These are phyloP conservation scores for Trichoderma sp. DNA, from an alignment of 2,329 filamentous ascomycete genomes.

Conservation along the genomic window DNA sequence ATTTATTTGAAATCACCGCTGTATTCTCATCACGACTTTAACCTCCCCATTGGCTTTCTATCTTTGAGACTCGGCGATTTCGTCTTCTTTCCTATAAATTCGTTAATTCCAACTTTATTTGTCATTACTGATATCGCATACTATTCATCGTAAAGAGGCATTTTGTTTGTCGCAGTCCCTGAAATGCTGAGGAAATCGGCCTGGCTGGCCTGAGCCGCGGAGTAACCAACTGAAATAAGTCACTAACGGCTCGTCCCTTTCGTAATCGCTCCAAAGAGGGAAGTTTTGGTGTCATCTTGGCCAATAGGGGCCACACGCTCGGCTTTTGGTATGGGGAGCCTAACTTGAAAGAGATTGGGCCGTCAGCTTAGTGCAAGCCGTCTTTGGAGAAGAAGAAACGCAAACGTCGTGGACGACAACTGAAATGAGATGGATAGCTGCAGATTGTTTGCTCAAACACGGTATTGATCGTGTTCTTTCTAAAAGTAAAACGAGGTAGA, in stretches of 20 bases:
- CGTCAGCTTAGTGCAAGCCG: neutral
- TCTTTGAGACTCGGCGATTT: neutral
- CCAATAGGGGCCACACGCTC: constrained; percentile 4
- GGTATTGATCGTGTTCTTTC: neutral
- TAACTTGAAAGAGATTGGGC: constrained; percentile 11
- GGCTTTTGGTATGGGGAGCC: neutral
- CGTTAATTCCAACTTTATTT: neutral
- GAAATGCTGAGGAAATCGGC: neutral
- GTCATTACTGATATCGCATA: neutral
- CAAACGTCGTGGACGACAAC: neutral
- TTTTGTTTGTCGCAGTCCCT: neutral
- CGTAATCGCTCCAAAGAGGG: constrained; percentile 10
- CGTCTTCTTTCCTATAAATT: neutral
- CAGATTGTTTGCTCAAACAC: neutral
- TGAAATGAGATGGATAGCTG: neutral
- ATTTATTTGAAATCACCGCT: neutral
- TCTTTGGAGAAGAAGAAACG: neutral
- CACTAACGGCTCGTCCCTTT: constrained; percentile 24
- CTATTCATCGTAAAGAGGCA: neutral
- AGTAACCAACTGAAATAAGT: neutral
- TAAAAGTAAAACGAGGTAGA: neutral
- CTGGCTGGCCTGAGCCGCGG: neutral
- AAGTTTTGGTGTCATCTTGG: neutral
- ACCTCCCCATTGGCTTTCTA: neutral
- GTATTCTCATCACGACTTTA: neutral